Conservation (phyloP, 2,329 filamentous ascomycete genomes). For the Teratosphaeria gauchensis region DNA sequence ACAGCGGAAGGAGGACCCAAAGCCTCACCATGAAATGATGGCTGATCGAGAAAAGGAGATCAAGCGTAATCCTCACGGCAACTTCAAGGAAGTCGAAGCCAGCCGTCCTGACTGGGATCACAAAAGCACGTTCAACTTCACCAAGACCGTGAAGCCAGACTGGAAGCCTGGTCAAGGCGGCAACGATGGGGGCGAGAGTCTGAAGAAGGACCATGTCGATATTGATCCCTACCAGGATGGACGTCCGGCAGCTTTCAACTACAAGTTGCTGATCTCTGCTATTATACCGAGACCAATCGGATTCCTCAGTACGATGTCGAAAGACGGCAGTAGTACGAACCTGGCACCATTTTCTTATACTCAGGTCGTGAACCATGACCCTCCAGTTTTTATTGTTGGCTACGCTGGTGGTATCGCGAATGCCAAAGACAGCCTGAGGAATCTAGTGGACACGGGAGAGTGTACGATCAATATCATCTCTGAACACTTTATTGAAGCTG, state of each 20-base stretch:
- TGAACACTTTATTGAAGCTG: conserved; percentile 64
- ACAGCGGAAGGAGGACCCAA: conserved; percentile 10
- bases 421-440: conserved; percentile 71
- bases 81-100: conserved; percentile 65
- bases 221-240: conserved; percentile 73
- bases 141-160: conserved; percentile 52
- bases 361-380: conserved; percentile 74
- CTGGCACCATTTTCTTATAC: conserved; percentile 84
- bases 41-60: conserved; percentile 31
- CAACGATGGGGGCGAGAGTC: conserved; percentile 44
- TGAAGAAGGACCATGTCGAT: conserved; percentile 54
- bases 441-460: conserved; percentile 62
- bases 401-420: conserved; percentile 47
- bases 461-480: conserved; percentile 76
- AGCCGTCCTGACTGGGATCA: conserved; percentile 53
- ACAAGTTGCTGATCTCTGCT: conserved; percentile 80
- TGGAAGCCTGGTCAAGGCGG: conserved; percentile 60
- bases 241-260: conserved; percentile 62
- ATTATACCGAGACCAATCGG: conserved; percentile 75
- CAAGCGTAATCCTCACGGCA: conserved; percentile 58
- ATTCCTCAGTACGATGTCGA: conserved; percentile 48
- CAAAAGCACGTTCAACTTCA: conserved; percentile 42
- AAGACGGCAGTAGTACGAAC: conserved; percentile 59
- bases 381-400: conserved; percentile 66
- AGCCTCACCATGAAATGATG: conserved; percentile 23